These are phyloP conservation scores for Mallotus japonicus DNA, from an alignment of 441 rosid species.

Conservation along the genomic window DNA sequence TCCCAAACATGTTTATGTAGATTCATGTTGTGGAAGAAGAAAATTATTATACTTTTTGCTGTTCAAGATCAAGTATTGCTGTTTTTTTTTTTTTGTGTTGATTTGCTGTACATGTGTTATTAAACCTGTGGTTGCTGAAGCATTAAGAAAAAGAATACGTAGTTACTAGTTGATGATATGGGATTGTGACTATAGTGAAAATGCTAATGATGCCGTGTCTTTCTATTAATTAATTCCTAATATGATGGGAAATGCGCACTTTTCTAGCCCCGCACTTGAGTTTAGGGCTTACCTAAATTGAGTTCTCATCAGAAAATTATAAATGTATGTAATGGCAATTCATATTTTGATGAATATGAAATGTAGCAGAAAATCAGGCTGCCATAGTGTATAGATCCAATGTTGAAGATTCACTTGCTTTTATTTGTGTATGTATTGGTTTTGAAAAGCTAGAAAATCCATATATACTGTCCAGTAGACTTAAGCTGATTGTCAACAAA, in stretches of 20 bases:
- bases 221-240: not conserved
- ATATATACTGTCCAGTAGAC: not conserved
- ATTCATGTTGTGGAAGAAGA: not conserved
- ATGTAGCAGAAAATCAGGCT: not conserved
- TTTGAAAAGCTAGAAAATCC: not conserved
- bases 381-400: not conserved
- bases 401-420: not conserved
- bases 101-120: no score
- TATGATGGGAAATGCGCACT: not conserved
- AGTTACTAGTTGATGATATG: not conserved
- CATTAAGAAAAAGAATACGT: not conserved
- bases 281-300: not conserved
- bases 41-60: no score
- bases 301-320: not conserved
- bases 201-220: conserved; percentile 1
- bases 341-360: not conserved
- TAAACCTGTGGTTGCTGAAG: no score
- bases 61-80: no score
- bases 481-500: not conserved
- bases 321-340: not conserved
- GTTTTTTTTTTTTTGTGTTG: no score
- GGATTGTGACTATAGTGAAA: not conserved
- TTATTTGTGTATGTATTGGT: not conserved
- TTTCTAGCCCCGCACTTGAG: not conserved
- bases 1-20: not conserved